Percentiles rank a stretch among this genome's conserved stretches.
Evolutionary conservation across 2,329 filamentous ascomycete species (phyloP).

Genomic region (Colletotrichum acutatum): DNA sequence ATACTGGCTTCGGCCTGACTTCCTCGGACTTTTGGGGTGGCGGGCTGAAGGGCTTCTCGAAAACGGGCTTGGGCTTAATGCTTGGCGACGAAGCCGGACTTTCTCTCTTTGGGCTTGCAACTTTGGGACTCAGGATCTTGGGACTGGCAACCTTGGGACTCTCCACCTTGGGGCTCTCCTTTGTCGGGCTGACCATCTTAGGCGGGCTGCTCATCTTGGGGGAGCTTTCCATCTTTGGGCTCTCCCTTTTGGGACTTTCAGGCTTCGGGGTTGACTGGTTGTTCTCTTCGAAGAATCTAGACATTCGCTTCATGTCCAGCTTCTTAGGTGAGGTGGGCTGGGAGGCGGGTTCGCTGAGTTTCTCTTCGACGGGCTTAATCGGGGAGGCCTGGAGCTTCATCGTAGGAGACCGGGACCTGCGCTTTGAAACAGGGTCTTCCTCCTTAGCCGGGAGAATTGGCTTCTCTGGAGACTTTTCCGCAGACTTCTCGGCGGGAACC

Average conservation of each 20-base stretch:
- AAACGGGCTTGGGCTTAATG: conserved; percentile 32
- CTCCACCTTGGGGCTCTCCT: conserved; percentile 6
- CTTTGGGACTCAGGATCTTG: conserved; percentile 37
- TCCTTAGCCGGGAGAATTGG: conserved; percentile 22
- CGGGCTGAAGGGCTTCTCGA: conserved; percentile 28
- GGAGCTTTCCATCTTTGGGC: conserved; percentile 23
- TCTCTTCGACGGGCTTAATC: conserved; percentile 37
- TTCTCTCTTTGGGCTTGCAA: conserved; percentile 8
- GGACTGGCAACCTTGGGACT: not conserved
- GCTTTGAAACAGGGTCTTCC: conserved; percentile 20
- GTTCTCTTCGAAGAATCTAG: conserved; percentile 64
- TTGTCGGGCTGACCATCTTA: conserved; percentile 4
- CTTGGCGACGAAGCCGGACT: conserved; percentile 21
- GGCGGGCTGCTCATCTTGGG: conserved; percentile 29
- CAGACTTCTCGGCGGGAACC: conserved; percentile 38
- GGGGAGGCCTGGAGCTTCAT: conserved; percentile 33
- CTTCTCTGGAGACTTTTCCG: conserved; percentile 35
- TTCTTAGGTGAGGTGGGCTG: conserved; percentile 66
- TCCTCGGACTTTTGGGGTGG: conserved; percentile 34
- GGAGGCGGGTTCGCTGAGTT: conserved; percentile 46
- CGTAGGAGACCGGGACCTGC: conserved; percentile 31
- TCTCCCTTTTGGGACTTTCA: conserved; percentile 24
- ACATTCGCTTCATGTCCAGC: conserved; percentile 68
- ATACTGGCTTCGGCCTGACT: conserved; percentile 26
- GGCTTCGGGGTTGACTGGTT: conserved; percentile 39